These are phyloP conservation scores for Pseudopithomyces chartarum DNA, from an alignment of 2,329 filamentous ascomycete genomes.

Conservation along the genomic window DNA sequence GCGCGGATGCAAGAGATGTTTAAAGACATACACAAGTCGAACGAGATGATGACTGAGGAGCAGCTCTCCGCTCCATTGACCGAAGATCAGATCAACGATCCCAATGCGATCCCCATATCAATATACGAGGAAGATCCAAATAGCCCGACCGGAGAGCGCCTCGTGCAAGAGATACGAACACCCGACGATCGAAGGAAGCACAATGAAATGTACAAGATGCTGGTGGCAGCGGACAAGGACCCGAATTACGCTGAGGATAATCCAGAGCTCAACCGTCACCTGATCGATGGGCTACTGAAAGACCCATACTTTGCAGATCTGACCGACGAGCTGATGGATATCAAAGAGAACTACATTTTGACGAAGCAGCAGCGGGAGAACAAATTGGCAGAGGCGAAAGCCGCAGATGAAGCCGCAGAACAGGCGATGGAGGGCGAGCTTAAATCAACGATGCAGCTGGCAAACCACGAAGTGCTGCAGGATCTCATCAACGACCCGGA, in stretches of 20 bases:
- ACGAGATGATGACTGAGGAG: background rate
- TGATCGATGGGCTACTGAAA: conserved; percentile 34
- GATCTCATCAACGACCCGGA: conserved; percentile 37
- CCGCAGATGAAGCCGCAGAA: conserved; percentile 19
- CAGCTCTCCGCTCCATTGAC: conserved; percentile 12
- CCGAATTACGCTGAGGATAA: conserved; percentile 32
- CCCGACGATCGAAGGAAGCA: conserved; percentile 28
- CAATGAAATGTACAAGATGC: conserved; percentile 29
- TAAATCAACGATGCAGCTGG: conserved; percentile 20
- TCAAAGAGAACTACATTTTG: conserved; percentile 28
- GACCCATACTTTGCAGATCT: conserved; percentile 38
- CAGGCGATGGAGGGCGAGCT: conserved; percentile 19
- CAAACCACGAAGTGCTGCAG: conserved; percentile 26
- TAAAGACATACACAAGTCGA: conserved; percentile 10
- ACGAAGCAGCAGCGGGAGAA: conserved; percentile 8
- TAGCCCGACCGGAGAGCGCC: conserved; percentile 24
- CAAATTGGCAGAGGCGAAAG: conserved; percentile 16
- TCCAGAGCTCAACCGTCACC: conserved; percentile 26
- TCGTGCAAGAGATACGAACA: conserved; percentile 29
- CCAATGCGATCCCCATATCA: conserved; percentile 26
- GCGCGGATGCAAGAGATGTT: background rate
- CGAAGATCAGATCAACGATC: conserved; percentile 26
- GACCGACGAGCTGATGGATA: conserved; percentile 29
- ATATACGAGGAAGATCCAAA: conserved; percentile 39
- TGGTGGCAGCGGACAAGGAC: conserved; percentile 27